Base-by-base conservation (phyloP, 2,329 filamentous ascomycete genomes). In the Beauveria medogensis region DNA sequence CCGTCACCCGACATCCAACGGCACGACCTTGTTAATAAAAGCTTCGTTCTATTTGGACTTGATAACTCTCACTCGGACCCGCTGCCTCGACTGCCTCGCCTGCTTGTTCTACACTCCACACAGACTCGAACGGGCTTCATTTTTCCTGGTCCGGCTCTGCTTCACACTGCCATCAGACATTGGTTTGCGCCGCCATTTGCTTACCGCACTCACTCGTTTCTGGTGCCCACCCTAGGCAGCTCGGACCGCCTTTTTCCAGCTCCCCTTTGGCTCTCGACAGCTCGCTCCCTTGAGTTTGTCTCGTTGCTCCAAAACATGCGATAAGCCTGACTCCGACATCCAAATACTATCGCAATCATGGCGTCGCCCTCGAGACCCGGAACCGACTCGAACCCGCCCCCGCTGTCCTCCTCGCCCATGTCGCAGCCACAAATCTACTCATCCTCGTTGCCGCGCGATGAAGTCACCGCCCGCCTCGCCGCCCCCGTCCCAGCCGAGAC, bases 401-500 rank as follows among this genome's bases (percentile, higher is more conserved):
- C 65, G 59, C 71, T 78, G 62, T 75, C 80, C 4, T 78, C 78
- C 2, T 83, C 82, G 34, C 77, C 80, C 6, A 71, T 74, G 44
- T 79, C 81, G 14, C 75, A 74, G 43, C 70, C 76, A 62, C 78
- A 78, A 43, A 78, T 75, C 12, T 78, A 76, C 64, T 77, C 79
- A 61, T 78, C 79, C 55, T 83, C 83, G 9, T 69, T 82, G 28
- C 82, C 82, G 48, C 81, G 85, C 71, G 82, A 81, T 56, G 79
- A 85, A 64, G 76, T 82, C 53, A 88, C 82, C 56, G 85, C 85
- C 61, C 80, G 84, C 64, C 78, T 88, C 58, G 83, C 82, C 51
- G 82, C 82, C 30, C 84, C 83, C 37, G 74, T 84, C 22, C 77
- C 78, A 34, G 73, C 76, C 51, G 71, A 70, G 53, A 72, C 73